A percentile compares a stretch with the other conserved stretches of the same genome.
Conservation (phyloP, 495 filamentous ascomycete species). For the Aspergillus hancockii region DNA sequence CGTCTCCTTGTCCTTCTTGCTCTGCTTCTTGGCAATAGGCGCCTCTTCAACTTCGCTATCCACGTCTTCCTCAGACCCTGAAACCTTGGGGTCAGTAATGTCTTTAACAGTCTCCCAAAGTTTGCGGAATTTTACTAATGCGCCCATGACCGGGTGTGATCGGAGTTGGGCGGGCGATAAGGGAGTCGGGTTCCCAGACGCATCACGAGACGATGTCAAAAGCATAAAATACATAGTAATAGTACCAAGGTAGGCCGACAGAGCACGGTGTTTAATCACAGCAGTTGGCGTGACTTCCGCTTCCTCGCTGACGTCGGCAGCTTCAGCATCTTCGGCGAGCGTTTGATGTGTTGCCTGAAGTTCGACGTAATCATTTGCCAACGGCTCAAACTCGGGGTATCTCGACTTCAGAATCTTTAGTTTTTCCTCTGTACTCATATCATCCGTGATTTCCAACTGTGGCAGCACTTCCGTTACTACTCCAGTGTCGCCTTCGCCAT, state of each 20-base stretch:
- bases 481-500: constrained; percentile 42
- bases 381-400: constrained; percentile 88
- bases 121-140: constrained; percentile 73
- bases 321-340: constrained; percentile 57
- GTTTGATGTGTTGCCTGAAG: constrained; percentile 65
- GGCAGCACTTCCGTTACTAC: constrained; percentile 82
- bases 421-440: constrained; percentile 74
- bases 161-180: constrained; percentile 72
- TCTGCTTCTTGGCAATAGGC: constrained; percentile 24
- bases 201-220: constrained; percentile 67
- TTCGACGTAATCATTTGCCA: constrained; percentile 76
- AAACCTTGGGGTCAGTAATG: constrained; percentile 30
- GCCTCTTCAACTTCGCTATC: constrained; percentile 16
- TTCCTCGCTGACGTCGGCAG: constrained; percentile 43
- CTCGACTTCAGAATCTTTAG: constrained; percentile 71
- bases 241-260: constrained; percentile 80
- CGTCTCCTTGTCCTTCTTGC: constrained; percentile 33
- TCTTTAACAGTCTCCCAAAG: constrained; percentile 78
- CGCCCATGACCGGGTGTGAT: constrained; percentile 87
- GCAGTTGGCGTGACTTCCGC: constrained; percentile 44
- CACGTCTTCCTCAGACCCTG: constrained; percentile 16
- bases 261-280: constrained; percentile 71
- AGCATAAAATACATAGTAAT: constrained; percentile 93
- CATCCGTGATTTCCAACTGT: constrained; percentile 75
- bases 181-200: constrained; percentile 46